A percentile compares a stretch with the other conserved stretches of the same genome.
These are phyloP conservation scores for Kwoniella mangroviensis DNA, from an alignment of 768 basidiomycete species.

Conservation along the genomic window DNA sequence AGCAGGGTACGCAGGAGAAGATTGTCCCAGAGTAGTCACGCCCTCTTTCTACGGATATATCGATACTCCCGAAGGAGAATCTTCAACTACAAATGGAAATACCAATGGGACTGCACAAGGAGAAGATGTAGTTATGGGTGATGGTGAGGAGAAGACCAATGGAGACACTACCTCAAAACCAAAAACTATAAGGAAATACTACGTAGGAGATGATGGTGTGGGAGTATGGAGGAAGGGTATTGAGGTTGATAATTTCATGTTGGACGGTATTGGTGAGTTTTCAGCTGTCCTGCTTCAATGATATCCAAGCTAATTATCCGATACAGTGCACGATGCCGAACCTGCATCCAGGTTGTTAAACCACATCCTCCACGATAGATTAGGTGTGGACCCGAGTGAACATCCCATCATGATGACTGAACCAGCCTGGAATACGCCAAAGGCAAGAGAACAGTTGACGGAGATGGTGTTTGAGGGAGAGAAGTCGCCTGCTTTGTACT, in stretches of 20 bases:
- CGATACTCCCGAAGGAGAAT: constrained; percentile 28
- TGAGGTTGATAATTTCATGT: constrained; percentile 81
- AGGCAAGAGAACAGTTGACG: constrained; percentile 92
- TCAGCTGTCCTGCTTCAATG: background rate
- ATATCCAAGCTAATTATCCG: background rate
- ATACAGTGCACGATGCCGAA: constrained; percentile 53
- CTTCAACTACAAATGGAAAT: constrained; percentile 8
- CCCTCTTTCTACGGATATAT: constrained; percentile 86
- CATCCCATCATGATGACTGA: constrained; percentile 94
- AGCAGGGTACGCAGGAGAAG: constrained; percentile 97
- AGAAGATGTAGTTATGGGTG: constrained; percentile 21
- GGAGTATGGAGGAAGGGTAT: constrained; percentile 88
- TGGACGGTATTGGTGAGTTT: constrained; percentile 78
- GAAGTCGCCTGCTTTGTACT: constrained; percentile 91
- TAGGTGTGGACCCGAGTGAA: constrained; percentile 76
- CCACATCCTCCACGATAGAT: constrained; percentile 65
- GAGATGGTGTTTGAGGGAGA: constrained; percentile 95
- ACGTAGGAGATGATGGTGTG: constrained; percentile 84
- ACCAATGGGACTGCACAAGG: constrained; percentile 46
- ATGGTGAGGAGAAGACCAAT: constrained; percentile 52
- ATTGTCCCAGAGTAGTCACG: constrained; percentile 88
- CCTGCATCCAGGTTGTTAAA: constrained; percentile 54
- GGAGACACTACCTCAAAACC: constrained; percentile 4
- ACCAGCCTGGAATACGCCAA: constrained; percentile 91
- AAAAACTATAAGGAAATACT: constrained; percentile 61